These are phyloP conservation scores for Hymenoscyphus occultus DNA, from an alignment of 2,329 filamentous ascomycete species.

Conservation along the genomic window DNA sequence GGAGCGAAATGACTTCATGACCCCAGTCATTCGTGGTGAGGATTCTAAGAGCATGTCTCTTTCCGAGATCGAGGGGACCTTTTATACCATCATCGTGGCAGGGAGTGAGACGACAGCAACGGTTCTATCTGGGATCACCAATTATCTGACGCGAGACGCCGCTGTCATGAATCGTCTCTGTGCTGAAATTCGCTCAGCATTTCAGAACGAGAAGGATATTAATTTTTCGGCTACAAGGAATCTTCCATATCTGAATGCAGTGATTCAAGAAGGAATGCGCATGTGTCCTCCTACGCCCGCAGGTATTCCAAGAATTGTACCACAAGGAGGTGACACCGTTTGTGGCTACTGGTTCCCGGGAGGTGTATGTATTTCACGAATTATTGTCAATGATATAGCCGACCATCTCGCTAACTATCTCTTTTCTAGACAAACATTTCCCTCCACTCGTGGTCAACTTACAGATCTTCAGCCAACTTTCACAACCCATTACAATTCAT, in stretches of 20 bases:
- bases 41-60: background rate
- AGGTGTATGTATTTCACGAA: background rate
- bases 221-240: background rate
- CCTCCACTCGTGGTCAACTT: constrained; percentile 6
- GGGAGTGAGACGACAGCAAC: background rate
- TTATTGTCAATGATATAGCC: too few relatives aligned
- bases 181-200: background rate
- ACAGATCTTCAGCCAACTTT: constrained; percentile 13
- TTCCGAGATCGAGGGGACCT: background rate
- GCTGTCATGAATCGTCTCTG: background rate
- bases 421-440: background rate
- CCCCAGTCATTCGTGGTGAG: background rate
- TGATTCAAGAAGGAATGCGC: constrained; percentile 38
- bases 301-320: background rate
- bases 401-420: background rate
- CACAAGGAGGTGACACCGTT: background rate
- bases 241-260: constrained; percentile 35
- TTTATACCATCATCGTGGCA: background rate
- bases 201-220: background rate
- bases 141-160: background rate
- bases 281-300: constrained; percentile 2
- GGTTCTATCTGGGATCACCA: background rate
- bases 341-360: background rate
- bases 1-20: background rate
- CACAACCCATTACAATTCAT: constrained; percentile 30